Percentiles rank a stretch among this genome's conserved stretches.
phyloP scores from a whole-genome alignment of 257 asterid genomes.

The Avicennia marina region DNA sequence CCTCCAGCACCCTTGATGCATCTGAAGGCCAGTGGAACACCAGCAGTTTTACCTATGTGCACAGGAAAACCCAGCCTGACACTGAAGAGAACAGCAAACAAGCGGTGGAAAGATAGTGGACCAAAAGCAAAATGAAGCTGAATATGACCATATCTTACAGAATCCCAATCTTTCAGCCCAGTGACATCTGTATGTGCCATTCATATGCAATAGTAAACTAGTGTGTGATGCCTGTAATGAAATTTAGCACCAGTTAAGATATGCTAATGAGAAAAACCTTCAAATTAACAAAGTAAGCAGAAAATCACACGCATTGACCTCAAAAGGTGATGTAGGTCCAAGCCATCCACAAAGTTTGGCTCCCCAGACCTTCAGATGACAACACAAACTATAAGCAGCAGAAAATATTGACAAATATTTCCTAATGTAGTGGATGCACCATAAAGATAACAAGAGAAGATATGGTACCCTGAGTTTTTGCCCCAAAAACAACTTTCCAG shows the following conservation, averaged over 20 bases:
- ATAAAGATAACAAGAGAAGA: slow-evolving; percentile 20
- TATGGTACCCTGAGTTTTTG: slow-evolving; percentile 82
- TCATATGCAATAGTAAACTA: slow-evolving; percentile 61
- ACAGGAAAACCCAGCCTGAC: slow-evolving; percentile 19
- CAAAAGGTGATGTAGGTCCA: slow-evolving; percentile 80
- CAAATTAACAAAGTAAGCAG: slow-evolving; percentile 11
- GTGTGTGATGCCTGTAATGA: slow-evolving; percentile 55
- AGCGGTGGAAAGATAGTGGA: slow-evolving; percentile 2
- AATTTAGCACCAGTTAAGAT: slow-evolving; percentile 13
- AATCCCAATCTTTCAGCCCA: slow-evolving; percentile 97
- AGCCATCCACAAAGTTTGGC: slow-evolving; percentile 85
- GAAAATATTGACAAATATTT: slow-evolving; percentile 28
- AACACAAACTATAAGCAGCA: slow-evolving; percentile 56
- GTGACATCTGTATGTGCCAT: slow-evolving; percentile 92
- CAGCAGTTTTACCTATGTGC: slow-evolving; percentile 57
- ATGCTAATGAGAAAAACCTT: slow-evolving; percentile 9
- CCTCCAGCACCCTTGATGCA: slow-evolving; percentile 90
- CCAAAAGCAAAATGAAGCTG: slow-evolving; percentile 7
- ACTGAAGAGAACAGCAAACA: slow-evolving; percentile 23
- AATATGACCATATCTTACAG: slow-evolving; percentile 47
- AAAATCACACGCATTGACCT: slow-evolving; percentile 46
- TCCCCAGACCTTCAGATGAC: slow-evolving; percentile 88
- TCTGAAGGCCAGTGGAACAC: slow-evolving; percentile 73
- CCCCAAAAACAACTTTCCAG: slow-evolving; percentile 83
- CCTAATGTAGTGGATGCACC: slow-evolving; percentile 17